phyloP scores from a whole-genome alignment of 768 basidiomycete species.

The Pleurotus tuber-regium region DNA sequence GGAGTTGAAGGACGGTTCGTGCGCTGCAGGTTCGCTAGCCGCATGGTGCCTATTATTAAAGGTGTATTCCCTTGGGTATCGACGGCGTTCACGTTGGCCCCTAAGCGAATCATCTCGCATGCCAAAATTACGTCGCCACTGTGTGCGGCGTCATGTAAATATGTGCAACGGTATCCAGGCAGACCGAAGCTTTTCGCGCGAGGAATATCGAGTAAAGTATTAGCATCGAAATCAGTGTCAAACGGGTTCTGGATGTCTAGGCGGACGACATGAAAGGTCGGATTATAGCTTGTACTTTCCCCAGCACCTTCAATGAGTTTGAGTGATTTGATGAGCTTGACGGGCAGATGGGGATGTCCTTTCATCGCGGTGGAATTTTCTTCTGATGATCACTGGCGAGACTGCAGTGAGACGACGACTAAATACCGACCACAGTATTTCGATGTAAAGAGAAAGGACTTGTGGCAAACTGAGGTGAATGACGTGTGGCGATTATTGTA shows the following conservation, averaged over 20 bases:
- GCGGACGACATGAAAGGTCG: conserved; percentile 2
- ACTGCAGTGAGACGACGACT: no score
- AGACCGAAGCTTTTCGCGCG: not conserved
- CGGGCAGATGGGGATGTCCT: conserved; percentile 2
- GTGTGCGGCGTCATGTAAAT: conserved; percentile 10
- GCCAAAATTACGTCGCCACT: conserved; percentile 9
- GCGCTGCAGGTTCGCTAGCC: not conserved
- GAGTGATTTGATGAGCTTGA: not conserved
- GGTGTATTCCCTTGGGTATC: conserved; percentile 10
- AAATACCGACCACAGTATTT: not conserved
- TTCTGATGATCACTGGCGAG: no score
- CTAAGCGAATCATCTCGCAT: conserved; percentile 15
- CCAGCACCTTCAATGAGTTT: conserved; percentile 4
- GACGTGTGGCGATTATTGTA: not conserved
- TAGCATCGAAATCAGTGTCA: conserved; percentile 6
- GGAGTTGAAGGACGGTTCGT: not conserved
- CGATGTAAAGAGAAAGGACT: not conserved
- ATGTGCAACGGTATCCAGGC: not conserved
- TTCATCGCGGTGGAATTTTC: not conserved
- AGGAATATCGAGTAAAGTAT: conserved; percentile 2
- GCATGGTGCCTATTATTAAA: conserved; percentile 8
- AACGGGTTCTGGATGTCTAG: conserved; percentile 6
- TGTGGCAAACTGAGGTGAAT: not conserved
- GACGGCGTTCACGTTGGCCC: conserved; percentile 5
- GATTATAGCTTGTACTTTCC: conserved; percentile 4